Base-by-base conservation (phyloP, 2,329 filamentous ascomycete genomes). In the Sarocladiaceae sp. region DNA sequence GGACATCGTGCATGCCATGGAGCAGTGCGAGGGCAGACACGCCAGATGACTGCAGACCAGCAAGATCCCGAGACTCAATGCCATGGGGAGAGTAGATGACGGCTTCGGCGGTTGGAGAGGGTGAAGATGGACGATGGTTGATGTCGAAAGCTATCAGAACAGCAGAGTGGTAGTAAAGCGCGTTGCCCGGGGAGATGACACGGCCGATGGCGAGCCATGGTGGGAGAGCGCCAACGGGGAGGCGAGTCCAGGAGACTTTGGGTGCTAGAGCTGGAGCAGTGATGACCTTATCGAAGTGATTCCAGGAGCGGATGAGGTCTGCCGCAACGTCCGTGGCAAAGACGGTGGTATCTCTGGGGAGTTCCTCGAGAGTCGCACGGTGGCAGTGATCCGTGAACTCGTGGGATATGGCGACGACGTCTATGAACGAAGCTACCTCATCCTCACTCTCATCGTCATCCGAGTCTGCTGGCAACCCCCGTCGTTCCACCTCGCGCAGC, bases 331-430 rank as follows among this genome's bases (percentile, higher is more conserved):
- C 68, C 2, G 76, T 73, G 11, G 80, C 80, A 47, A 83, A 74
- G 1, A 85, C 66, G 0, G 80, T 78, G 3, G 80, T 74, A 33
- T 66, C 58, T 1, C 53, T 51, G 5, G 74, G 64, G 3, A 84
- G 59, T 51, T 82, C 71, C 33, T 72, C 57, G 20, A 85, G 62
- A 12, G 81, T 85, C 3, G 73, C 68, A 48, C 73, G 67, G 53
- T 85, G 80, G 58, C 79, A 83, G 55, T 83, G 82, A 54, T 85
- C 80, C 1, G 80, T 83, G 51, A 84, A 85, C 56, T 84, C 80
- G 55, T 85, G 80, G 13, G 70, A 77, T 24, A 84, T 67, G 21
- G 69, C 67, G 2, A 84, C 76, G 2, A 64, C 73, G 55, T 85
- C 80, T 23, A 84, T 72, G 34, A 68, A 65, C 11, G 62, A 63